Conservation (phyloP, 768 basidiomycete species). For the Paxillus involutus region DNA sequence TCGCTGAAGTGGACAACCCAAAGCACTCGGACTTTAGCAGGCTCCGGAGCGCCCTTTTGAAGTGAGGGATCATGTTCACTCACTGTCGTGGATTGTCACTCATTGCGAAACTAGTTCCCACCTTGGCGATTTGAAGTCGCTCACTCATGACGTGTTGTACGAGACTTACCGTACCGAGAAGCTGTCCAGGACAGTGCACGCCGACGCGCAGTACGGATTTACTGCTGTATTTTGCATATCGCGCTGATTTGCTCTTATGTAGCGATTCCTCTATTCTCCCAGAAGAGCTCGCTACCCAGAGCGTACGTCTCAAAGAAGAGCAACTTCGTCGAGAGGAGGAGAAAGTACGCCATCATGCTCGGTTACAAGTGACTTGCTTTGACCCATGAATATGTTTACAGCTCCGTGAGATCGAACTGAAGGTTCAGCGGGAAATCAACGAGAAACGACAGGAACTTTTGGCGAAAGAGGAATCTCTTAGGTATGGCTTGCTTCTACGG, state of each 20-base stretch:
- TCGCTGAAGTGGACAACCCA: conserved; percentile 99
- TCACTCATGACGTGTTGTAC: conserved; percentile 92
- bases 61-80: conserved; percentile 45
- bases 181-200: conserved; percentile 83
- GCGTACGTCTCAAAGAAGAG: conserved; percentile 97
- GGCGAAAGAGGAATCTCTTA: conserved; percentile 93
- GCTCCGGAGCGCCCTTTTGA: conserved; percentile 86
- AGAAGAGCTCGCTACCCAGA: conserved; percentile 95
- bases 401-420: conserved; percentile 97
- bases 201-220: conserved; percentile 63
- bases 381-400: conserved; percentile 30
- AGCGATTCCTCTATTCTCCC: conserved; percentile 91
- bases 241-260: conserved; percentile 25
- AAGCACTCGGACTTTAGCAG: conserved; percentile 98
- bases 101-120: conserved; percentile 66
- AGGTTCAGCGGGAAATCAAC: conserved; percentile 96
- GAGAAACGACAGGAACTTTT: conserved; percentile 96
- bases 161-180: conserved; percentile 99
- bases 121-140: conserved; percentile 88
- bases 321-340: conserved; percentile 96
- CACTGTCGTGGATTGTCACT: conserved; percentile 4
- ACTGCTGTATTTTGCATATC: background rate
- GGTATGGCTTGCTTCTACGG: conserved; percentile 41
- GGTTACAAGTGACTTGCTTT: background rate
- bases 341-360: conserved; percentile 52